Base-by-base conservation (phyloP, 768 basidiomycete species). In the Tubosaeta sp. region DNA sequence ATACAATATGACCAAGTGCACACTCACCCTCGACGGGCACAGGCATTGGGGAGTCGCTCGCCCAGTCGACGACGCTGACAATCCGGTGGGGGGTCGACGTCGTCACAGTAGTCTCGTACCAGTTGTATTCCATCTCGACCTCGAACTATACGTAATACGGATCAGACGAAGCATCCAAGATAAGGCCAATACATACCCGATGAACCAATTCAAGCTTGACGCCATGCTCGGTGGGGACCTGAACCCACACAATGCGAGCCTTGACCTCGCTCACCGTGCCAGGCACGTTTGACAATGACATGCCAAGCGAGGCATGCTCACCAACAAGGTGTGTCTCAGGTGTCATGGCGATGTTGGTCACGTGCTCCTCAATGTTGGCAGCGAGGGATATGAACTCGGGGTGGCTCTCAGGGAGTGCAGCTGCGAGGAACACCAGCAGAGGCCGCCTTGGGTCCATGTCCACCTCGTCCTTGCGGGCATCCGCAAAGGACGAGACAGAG, bases 11-110 rank as follows among this genome's bases (percentile, higher is more conserved):
- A 19, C 3, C 22, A 38, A 19, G 38, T 5, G 8, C 26, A 33
- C 50, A 60, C 64, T 56, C 26, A 65, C 64, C 59, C 33, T 50
- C 32, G 2, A 49, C 1, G 27, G 50, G 1, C 1, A 17, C 35
- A 5, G 52, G 51, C 44, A 70, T 56, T 19, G 68, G 67, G 4
- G 88, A 80, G 65, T 95, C 92, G 17, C 88, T 86, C 1, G 86
- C 93, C 95, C 94, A 97, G 66, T 98, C 95, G 55, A 95, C 90
- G 34, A 95, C 91, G 26, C 87, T 85, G 62, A 97, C 73, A 59
- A 94, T 85, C 55, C 84, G 79, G 65, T 92, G 85, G 25, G 91
- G 88, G n/a, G 77, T 68, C 27, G 72, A 66, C 1, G 82, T 84
- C 11, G 88, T 85, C 38, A 99, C 85, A 19, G 90, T 79, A 4